A percentile compares a stretch with the other conserved stretches of the same genome.
Conservation (phyloP, 495 filamentous ascomycete genomes). For the Geoglossum glabrum region DNA sequence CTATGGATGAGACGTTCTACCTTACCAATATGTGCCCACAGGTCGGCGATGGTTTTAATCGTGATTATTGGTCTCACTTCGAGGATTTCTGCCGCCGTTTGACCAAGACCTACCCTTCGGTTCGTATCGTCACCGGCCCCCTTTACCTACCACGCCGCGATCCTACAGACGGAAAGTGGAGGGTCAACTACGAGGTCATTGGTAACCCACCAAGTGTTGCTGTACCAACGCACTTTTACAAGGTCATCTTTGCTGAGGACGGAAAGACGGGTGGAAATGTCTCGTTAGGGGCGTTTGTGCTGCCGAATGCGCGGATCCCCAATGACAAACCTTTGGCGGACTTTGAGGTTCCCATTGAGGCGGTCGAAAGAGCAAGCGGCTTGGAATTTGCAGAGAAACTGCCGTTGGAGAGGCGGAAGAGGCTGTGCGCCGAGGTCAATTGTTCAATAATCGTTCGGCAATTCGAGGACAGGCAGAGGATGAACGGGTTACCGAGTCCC, state of each 20-base stretch:
- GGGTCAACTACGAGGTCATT: constrained; percentile 92
- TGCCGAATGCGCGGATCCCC: constrained; percentile 79
- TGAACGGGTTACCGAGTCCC: background rate
- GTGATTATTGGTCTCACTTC: constrained; percentile 97
- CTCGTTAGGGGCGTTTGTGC: constrained; percentile 79
- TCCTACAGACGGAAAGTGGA: constrained; percentile 70
- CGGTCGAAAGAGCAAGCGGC: constrained; percentile 75
- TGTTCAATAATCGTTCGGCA: constrained; percentile 69
- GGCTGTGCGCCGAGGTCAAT: constrained; percentile 65
- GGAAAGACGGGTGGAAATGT: constrained; percentile 53
- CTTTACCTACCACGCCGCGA: constrained; percentile 74
- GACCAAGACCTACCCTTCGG: constrained; percentile 59
- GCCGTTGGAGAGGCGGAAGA: constrained; percentile 47
- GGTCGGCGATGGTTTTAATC: constrained; percentile 92
- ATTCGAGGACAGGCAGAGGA: constrained; percentile 38
- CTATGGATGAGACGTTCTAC: constrained; percentile 85
- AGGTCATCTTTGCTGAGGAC: constrained; percentile 90
- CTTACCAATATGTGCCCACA: constrained; percentile 96
- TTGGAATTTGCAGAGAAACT: constrained; percentile 74
- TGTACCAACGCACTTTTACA: constrained; percentile 97
- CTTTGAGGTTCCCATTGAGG: constrained; percentile 88
- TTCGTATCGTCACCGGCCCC: constrained; percentile 83
- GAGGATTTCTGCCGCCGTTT: constrained; percentile 88
- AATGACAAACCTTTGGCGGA: constrained; percentile 68
- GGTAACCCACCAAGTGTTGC: constrained; percentile 84